Evolutionary conservation across 495 filamentous ascomycete species (phyloP).

Genomic region (Podospora bellae-mahoneyi): DNA sequence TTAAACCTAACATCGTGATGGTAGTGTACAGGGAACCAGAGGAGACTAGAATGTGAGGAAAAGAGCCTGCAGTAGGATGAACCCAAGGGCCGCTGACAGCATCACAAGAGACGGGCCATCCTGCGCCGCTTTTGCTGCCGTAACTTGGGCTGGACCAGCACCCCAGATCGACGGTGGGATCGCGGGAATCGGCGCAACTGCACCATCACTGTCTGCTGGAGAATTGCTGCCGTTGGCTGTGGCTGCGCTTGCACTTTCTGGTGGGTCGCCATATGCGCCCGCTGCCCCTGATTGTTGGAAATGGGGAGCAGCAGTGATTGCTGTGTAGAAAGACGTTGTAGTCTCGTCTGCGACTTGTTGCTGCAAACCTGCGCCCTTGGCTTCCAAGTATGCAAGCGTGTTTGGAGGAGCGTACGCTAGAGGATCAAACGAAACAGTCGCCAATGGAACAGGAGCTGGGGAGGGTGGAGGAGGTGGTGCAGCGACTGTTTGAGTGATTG

Average conservation of each 20-base stretch:
- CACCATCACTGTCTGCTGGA: constrained; percentile 11
- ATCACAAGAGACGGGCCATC: constrained; percentile 13
- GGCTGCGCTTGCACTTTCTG: constrained; percentile 1
- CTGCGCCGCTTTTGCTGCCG: constrained; percentile 16
- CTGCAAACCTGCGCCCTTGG: constrained; percentile 8
- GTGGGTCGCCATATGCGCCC: constrained; percentile 14
- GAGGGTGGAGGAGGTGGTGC: constrained; percentile 3
- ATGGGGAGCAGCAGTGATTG: constrained; percentile 16
- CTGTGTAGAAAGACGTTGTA: constrained; percentile 20
- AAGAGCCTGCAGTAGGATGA: constrained; percentile 15
- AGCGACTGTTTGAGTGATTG: constrained; percentile 2
- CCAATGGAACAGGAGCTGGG: neutral
- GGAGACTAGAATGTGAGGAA: constrained; percentile 5
- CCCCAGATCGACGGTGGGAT: constrained; percentile 16
- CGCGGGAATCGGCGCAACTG: constrained; percentile 7
- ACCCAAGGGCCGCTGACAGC: constrained; percentile 10
- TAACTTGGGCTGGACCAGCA: constrained; percentile 23
- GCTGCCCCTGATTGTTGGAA: constrained; percentile 6
- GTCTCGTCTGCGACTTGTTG: neutral
- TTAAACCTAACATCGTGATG: constrained; percentile 10
- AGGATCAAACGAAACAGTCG: neutral
- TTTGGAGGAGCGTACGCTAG: constrained; percentile 16
- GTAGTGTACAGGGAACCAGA: constrained; percentile 1
- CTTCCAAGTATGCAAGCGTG: constrained; percentile 17
- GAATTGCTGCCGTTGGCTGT: constrained; percentile 10